Evolutionary conservation across 176 grass and related monocot genomes (phyloP).

Genomic region (Hsuehochloa calcarea): DNA sequence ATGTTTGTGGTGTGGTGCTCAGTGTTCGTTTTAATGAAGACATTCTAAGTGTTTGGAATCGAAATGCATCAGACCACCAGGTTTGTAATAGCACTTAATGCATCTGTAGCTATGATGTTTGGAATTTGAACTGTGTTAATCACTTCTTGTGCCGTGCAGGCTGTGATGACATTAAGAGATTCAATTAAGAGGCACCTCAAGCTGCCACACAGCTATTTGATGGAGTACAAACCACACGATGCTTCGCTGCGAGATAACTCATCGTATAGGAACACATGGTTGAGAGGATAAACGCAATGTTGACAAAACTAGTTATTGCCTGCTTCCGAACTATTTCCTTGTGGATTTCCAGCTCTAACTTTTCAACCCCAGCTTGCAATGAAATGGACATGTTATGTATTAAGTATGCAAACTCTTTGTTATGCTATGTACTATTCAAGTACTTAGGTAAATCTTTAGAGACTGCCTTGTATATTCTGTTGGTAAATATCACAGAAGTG

Average conservation of each 20-base stretch:
- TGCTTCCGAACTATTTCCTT: slow-evolving; percentile 5
- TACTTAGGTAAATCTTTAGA: background rate
- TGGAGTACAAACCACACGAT: slow-evolving; percentile 97
- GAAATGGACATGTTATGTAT: slow-evolving; percentile 7
- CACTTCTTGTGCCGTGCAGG: slow-evolving; percentile 39
- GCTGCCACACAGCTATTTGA: slow-evolving; percentile 84
- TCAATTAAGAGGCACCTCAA: slow-evolving; percentile 97
- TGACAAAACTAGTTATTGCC: background rate
- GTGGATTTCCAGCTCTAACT: background rate
- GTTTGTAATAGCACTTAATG: slow-evolving; percentile 36
- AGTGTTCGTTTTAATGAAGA: slow-evolving; percentile 93
- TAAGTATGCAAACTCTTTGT: slow-evolving; percentile 6
- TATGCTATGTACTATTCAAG: slow-evolving; percentile 18
- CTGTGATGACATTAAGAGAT: slow-evolving; percentile 86
- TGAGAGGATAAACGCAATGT: slow-evolving; percentile 57
- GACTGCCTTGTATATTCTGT: background rate
- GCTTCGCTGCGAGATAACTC: slow-evolving; percentile 88
- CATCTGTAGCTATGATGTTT: background rate
- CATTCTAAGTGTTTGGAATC: slow-evolving; percentile 96
- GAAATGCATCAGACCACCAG: slow-evolving; percentile 87
- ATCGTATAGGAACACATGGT: slow-evolving; percentile 94
- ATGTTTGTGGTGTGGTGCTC: slow-evolving; percentile 86
- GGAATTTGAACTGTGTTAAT: background rate
- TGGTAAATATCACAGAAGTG: background rate
- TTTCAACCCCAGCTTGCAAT: background rate